A percentile compares a stretch with the other conserved stretches of the same genome.
Conservation (phyloP, 2,329 filamentous ascomycete genomes). For the Aureobasidium mangrovei region DNA sequence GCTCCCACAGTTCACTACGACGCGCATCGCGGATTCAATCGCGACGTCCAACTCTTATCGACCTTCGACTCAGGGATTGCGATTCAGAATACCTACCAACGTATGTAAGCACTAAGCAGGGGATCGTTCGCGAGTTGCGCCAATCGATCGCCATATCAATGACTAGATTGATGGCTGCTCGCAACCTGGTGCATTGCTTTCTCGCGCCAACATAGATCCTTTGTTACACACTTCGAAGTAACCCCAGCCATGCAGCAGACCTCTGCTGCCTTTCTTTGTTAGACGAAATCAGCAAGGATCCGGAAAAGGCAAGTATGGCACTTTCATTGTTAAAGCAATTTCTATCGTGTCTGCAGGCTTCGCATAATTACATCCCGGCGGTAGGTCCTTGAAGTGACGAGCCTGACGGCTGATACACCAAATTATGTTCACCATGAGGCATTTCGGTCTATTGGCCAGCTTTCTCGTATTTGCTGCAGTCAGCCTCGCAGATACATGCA, state of each 20-base stretch:
- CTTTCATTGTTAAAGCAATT: not conserved
- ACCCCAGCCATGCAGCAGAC: not conserved
- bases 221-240: not conserved
- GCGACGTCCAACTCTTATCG: not conserved
- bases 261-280: not conserved
- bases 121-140: not conserved
- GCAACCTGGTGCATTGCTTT: not conserved
- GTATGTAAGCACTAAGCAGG: not conserved
- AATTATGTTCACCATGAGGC: not conserved
- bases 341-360: not conserved
- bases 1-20: too few species aligned
- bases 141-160: not conserved
- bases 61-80: not conserved
- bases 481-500: slow-evolving; percentile 14
- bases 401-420: not conserved
- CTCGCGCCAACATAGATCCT: not conserved
- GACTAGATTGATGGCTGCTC: not conserved
- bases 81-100: not conserved
- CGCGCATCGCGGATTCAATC: not conserved
- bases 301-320: not conserved
- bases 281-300: not conserved
- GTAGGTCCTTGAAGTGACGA: not conserved
- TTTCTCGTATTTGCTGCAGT: slow-evolving; percentile 4
- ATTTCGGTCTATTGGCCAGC: not conserved
- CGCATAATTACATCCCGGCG: not conserved